These are phyloP conservation scores for Coelastrella sp. DNA, from an alignment of 139 green algal species.

Conservation along the genomic window DNA sequence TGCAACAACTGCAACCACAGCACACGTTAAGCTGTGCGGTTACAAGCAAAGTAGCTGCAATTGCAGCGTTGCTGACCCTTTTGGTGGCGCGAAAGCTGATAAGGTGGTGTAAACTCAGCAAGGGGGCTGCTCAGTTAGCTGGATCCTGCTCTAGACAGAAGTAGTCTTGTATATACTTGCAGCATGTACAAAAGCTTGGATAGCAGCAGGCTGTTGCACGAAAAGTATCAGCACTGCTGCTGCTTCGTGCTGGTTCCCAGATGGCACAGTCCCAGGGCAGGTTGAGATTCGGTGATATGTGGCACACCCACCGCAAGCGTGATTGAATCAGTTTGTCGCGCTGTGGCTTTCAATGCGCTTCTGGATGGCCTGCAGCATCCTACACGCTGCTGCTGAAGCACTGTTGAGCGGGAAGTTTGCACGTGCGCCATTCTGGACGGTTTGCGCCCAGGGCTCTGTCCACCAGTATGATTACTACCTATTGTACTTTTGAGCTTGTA, in stretches of 20 bases:
- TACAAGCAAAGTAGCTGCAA: too few relatives aligned
- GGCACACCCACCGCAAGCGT: not conserved
- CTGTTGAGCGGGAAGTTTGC: not conserved
- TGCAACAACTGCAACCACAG: not conserved
- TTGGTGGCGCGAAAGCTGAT: not conserved
- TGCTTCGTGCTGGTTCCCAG: not conserved
- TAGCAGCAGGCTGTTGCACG: too few relatives aligned
- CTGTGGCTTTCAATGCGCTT: conserved; percentile 4
- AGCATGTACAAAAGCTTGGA: too few relatives aligned
- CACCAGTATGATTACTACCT: not conserved
- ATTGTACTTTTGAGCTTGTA: too few relatives aligned
- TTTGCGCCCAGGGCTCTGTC: not conserved
- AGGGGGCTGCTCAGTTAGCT: too few relatives aligned
- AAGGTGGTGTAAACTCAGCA: not conserved
- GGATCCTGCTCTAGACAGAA: too few relatives aligned
- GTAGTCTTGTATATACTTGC: too few relatives aligned
- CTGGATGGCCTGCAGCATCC: not conserved
- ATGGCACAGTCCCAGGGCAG: not conserved
- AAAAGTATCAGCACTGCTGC: too few relatives aligned
- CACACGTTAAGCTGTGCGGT: too few relatives aligned
- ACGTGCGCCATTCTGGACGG: not conserved
- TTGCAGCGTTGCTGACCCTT: not conserved
- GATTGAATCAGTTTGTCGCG: not conserved
- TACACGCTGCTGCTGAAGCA: not conserved
- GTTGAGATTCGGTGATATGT: too few relatives aligned